A percentile compares a stretch with the other conserved stretches of the same genome.
Conservation (phyloP, 192 early-diverging fungal species). For the Coemansia sp. region DNA sequence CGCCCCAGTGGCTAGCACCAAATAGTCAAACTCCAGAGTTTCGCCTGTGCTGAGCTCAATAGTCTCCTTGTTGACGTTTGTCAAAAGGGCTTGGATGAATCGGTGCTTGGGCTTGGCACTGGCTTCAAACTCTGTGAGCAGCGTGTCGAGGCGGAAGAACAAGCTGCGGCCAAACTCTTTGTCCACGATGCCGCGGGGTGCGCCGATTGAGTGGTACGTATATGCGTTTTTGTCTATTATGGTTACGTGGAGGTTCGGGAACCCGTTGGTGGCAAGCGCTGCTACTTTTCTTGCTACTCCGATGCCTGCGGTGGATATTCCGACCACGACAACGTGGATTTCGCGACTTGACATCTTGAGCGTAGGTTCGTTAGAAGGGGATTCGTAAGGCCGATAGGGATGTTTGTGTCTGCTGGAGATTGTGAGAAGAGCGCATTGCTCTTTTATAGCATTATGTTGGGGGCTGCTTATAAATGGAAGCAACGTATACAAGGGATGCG, state of each 20-base stretch:
- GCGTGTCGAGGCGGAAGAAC: constrained; percentile 49
- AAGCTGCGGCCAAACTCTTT: constrained; percentile 50
- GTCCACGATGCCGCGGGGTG: constrained; percentile 56
- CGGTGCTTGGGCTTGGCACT: constrained; percentile 20
- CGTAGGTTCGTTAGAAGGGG: constrained; percentile 2
- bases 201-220: constrained; percentile 54
- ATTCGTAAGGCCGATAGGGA: background rate
- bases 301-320: constrained; percentile 55
- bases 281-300: constrained; percentile 44
- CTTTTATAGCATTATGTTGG: background rate
- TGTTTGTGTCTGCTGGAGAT: background rate
- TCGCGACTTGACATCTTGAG: constrained; percentile 60
- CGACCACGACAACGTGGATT: constrained; percentile 57
- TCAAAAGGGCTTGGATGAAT: constrained; percentile 56
- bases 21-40: constrained; percentile 62
- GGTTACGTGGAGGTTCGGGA: constrained; percentile 50
- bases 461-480: constrained; percentile 30
- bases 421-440: constrained; percentile 39
- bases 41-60: constrained; percentile 55
- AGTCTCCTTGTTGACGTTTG: constrained; percentile 35
- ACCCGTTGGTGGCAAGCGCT: constrained; percentile 27
- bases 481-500: background rate
- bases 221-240: constrained; percentile 56
- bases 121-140: constrained; percentile 30
- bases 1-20: constrained; percentile 66